Evolutionary conservation across 768 basidiomycete genomes (phyloP), one percentile per base, ranked within the genome.

Genomic region (Calocera viscosa): DNA sequence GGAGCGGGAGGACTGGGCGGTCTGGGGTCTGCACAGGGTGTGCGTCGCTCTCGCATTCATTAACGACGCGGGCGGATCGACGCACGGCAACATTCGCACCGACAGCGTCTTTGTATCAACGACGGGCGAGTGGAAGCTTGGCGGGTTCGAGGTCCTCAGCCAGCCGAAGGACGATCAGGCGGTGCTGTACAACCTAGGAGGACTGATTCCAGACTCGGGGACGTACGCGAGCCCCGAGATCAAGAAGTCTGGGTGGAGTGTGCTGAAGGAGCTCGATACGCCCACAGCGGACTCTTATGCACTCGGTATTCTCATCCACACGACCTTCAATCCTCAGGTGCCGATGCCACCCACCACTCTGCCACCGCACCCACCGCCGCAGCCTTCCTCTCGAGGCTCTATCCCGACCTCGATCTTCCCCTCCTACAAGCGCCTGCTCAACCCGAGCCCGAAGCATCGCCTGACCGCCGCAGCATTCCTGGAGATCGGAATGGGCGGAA

Each of bases 91-190:
- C 70, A 73, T 94, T 66, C 79, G 84, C 67, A 75, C 82, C n/a
- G 81, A 83, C 67, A 86, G 90, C 0, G 84, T 97, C 67, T 97
- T 96, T 73, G 84, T 96, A 64, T 92, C 95, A 0, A 87, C 88
- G 0, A 90, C 92, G 0, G 91, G 95, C 3, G 96, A 99, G 78
- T 98, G 95, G 96, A 91, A 91, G 73, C 78, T 99, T 8, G 94
- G 91, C 22, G 95, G 95, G 0, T 94, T 98, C 72, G 96, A 99
- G 72, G 77, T 95, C 0, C 75, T 96, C 69, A 93, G 91, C 71
- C 90, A 82, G 70, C 82, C 87, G 10, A 89, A 86, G 71, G 94
- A 97, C 65, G 86, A 90, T 16, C 75, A 80, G 49, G 84, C 89
- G 34, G 83, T 90, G 17, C 78, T 94, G 73, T 95, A 90, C 80